Conservation (phyloP, 352 stramenopile species). For the Pythium monospermum region DNA sequence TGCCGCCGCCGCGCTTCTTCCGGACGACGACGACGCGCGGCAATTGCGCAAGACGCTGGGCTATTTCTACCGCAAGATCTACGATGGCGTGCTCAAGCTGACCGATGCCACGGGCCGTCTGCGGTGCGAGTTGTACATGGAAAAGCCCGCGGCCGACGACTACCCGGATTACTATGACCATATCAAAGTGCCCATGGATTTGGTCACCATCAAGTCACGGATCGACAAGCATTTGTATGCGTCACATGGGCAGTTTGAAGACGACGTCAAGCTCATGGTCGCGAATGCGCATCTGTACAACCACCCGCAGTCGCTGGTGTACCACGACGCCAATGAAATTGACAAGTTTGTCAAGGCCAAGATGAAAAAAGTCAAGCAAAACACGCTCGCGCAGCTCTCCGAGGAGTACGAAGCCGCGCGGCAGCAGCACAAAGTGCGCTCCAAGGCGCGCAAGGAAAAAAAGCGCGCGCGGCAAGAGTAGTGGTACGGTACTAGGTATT, state of each 20-base stretch:
- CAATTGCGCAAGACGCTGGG: constrained; percentile 61
- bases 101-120: constrained; percentile 60
- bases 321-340: constrained; percentile 79
- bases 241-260: constrained; percentile 61
- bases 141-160: constrained; percentile 71
- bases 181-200: constrained; percentile 83
- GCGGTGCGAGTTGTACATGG: constrained; percentile 71
- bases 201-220: constrained; percentile 81
- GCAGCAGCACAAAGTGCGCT: constrained; percentile 73
- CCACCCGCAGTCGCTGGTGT: constrained; percentile 75
- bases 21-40: constrained; percentile 34
- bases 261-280: constrained; percentile 83
- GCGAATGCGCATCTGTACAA: constrained; percentile 87
- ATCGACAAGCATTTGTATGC: constrained; percentile 66
- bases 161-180: constrained; percentile 90
- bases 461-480: constrained; percentile 53
- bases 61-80: constrained; percentile 83
- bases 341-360: constrained; percentile 80
- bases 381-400: constrained; percentile 50
- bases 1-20: too few species aligned
- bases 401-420: constrained; percentile 71
- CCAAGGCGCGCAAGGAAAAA: constrained; percentile 75
- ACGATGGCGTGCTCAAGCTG: constrained; percentile 78
- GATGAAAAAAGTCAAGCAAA: constrained; percentile 61
- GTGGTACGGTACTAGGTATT: not conserved